Percentiles rank a stretch among this genome's conserved stretches.
These are phyloP conservation scores for Elsinoe australis DNA, from an alignment of 2,329 filamentous ascomycete species.

Conservation along the genomic window DNA sequence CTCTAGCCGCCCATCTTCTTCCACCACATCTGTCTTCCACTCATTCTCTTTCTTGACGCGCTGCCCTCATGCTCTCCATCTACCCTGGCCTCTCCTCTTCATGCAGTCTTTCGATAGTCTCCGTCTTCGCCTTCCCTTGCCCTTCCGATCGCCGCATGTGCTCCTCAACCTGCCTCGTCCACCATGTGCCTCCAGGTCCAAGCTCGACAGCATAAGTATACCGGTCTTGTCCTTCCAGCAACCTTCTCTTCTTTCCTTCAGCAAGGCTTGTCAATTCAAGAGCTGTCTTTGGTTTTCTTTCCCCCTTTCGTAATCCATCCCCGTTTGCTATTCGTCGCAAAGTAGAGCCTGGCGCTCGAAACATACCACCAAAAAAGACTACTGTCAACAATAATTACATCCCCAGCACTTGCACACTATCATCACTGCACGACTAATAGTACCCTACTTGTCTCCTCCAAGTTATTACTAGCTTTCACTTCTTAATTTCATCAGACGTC, in stretches of 20 bases:
- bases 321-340: conserved; percentile 30
- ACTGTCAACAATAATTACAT: conserved; percentile 22
- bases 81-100: conserved; percentile 9
- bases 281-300: conserved; percentile 41
- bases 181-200: conserved; percentile 4
- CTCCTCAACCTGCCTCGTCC: conserved; percentile 7
- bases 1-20: conserved; percentile 15
- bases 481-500: conserved; percentile 24
- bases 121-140: conserved; percentile 6
- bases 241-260: conserved; percentile 37
- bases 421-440: conserved; percentile 13
- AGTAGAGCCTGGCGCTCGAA: conserved; percentile 42
- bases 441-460: conserved; percentile 14
- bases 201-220: conserved; percentile 20
- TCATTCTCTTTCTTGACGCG: conserved; percentile 9
- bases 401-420: conserved; percentile 23
- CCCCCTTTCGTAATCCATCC: conserved; percentile 29
- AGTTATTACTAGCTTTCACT: conserved; percentile 12
- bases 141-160: conserved; percentile 4
- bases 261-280: conserved; percentile 45
- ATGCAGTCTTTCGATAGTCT: conserved; percentile 17
- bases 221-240: conserved; percentile 20
- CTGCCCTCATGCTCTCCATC: conserved; percentile 9
- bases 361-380: conserved; percentile 24
- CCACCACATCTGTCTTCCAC: conserved; percentile 15